Conservation (phyloP, 1,284 basidiomycete genomes). For the Pseudozyma pruni region DNA sequence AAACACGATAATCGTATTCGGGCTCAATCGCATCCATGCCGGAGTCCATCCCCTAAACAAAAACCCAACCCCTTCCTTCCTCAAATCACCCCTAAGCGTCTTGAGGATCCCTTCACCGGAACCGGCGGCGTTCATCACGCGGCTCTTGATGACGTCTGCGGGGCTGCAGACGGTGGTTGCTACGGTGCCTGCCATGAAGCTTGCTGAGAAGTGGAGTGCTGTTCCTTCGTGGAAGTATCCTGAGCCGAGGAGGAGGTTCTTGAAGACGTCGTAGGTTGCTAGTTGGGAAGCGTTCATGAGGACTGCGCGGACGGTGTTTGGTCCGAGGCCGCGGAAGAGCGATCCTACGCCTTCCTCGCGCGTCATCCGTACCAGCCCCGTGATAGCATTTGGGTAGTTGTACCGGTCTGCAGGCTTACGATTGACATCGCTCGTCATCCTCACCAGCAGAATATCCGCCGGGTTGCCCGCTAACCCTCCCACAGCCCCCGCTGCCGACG, state of each 20-base stretch:
- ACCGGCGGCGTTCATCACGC: slow-evolving; percentile 69
- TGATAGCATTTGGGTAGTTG: slow-evolving; percentile 69
- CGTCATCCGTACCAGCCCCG: slow-evolving; percentile 70
- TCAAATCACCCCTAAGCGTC: slow-evolving; percentile 51
- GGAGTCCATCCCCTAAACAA: slow-evolving; percentile 73
- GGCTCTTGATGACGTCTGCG: slow-evolving; percentile 70
- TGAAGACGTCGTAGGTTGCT: slow-evolving; percentile 72
- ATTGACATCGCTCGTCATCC: slow-evolving; percentile 69
- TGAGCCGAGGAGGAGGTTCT: slow-evolving; percentile 69
- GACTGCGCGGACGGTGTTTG: slow-evolving; percentile 71
- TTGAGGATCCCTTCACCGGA: slow-evolving; percentile 41
- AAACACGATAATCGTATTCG: slow-evolving; percentile 66
- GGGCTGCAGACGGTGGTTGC: slow-evolving; percentile 69
- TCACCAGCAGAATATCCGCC: slow-evolving; percentile 71
- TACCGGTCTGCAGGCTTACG: slow-evolving; percentile 58
- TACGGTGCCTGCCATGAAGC: slow-evolving; percentile 71
- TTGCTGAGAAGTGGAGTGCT: slow-evolving; percentile 70
- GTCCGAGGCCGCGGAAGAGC: slow-evolving; percentile 70
- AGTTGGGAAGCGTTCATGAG: slow-evolving; percentile 71
- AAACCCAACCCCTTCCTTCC: slow-evolving; percentile 70
- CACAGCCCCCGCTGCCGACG: slow-evolving; percentile 58
- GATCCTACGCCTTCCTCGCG: slow-evolving; percentile 69
- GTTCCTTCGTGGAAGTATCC: slow-evolving; percentile 70
- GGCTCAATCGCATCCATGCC: slow-evolving; percentile 69
- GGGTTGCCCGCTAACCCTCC: slow-evolving; percentile 64